A percentile compares a stretch with the other conserved stretches of the same genome.
These are phyloP conservation scores for Arabidopsis hybrid DNA, from an alignment of 441 rosid species.

Conservation along the genomic window DNA sequence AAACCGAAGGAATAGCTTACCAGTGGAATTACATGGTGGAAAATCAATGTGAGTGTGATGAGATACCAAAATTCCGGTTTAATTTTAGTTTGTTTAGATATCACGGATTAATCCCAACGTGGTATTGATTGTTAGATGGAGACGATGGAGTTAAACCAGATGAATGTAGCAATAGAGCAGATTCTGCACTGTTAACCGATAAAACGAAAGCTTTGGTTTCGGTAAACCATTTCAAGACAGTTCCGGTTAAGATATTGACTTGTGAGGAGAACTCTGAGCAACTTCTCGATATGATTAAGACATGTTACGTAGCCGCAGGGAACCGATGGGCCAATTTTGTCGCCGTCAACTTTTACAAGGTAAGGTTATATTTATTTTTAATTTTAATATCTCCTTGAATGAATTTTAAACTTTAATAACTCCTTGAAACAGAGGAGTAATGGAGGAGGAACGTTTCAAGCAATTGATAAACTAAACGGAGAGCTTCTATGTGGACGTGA, in stretches of 20 bases:
- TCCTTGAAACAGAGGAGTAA: conserved; percentile 53
- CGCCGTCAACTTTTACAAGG: conserved; percentile 73
- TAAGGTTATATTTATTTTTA: conserved; percentile 1
- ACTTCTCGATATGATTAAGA: conserved; percentile 52
- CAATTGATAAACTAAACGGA: conserved; percentile 65
- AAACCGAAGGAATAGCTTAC: conserved; percentile 82
- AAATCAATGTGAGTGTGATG: conserved; percentile 71
- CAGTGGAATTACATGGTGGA: conserved; percentile 94
- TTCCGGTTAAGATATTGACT: conserved; percentile 43
- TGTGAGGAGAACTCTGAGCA: conserved; percentile 57
- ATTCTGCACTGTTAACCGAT: conserved; percentile 55
- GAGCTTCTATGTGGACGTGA: conserved; percentile 64
- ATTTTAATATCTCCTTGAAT: neutral
- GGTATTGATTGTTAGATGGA: conserved; percentile 59
- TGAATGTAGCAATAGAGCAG: conserved; percentile 59
- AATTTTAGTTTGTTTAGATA: conserved; percentile 6
- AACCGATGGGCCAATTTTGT: conserved; percentile 75
- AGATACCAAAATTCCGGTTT: neutral
- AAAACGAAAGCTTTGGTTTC: conserved; percentile 57
- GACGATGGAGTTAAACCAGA: conserved; percentile 59
- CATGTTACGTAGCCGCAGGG: conserved; percentile 60
- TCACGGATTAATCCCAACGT: conserved; percentile 10
- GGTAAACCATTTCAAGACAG: conserved; percentile 57
- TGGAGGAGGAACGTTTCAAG: conserved; percentile 75
- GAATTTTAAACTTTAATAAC: no score